Evolutionary conservation across 1,284 basidiomycete species (phyloP).

Genomic region (Leccinum colubrinum): DNA sequence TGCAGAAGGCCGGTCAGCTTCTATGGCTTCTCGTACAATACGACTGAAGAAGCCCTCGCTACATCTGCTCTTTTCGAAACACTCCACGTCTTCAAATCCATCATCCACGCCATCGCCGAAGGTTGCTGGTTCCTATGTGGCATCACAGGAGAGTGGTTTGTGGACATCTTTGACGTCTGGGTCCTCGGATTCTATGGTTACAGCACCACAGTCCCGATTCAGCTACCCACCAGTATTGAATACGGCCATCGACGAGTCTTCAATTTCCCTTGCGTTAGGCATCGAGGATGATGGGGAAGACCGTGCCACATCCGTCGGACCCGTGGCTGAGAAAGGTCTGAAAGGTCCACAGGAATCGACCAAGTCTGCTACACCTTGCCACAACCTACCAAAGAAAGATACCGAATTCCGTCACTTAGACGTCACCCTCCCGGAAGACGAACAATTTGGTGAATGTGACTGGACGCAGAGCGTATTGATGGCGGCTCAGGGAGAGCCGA

Average conservation of each 20-base stretch:
- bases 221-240: slow-evolving; percentile 36
- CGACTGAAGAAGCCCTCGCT: slow-evolving; percentile 55
- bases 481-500: slow-evolving; percentile 30
- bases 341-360: slow-evolving; percentile 7
- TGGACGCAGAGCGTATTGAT: slow-evolving; percentile 35
- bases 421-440: slow-evolving; percentile 26
- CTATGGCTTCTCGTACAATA: slow-evolving; percentile 31
- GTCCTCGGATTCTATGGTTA: slow-evolving; percentile 35
- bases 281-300: slow-evolving; percentile 27
- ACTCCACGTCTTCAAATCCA: slow-evolving; percentile 39
- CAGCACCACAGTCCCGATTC: slow-evolving; percentile 35
- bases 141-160: slow-evolving; percentile 13
- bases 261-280: slow-evolving; percentile 34
- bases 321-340: slow-evolving; percentile 6
- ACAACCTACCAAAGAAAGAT: slow-evolving; percentile 7
- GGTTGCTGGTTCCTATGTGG: background rate
- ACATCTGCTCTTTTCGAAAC: slow-evolving; percentile 52
- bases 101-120: slow-evolving; percentile 19
- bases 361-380: background rate
- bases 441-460: slow-evolving; percentile 24
- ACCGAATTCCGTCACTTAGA: slow-evolving; percentile 25
- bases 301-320: slow-evolving; percentile 7
- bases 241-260: slow-evolving; percentile 34
- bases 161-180: slow-evolving; percentile 25
- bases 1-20: slow-evolving; percentile 24